Percentiles rank a stretch among this genome's conserved stretches.
Conservation (phyloP, 805 yeast genomes). For the Saccharomycopsis capsularis region DNA sequence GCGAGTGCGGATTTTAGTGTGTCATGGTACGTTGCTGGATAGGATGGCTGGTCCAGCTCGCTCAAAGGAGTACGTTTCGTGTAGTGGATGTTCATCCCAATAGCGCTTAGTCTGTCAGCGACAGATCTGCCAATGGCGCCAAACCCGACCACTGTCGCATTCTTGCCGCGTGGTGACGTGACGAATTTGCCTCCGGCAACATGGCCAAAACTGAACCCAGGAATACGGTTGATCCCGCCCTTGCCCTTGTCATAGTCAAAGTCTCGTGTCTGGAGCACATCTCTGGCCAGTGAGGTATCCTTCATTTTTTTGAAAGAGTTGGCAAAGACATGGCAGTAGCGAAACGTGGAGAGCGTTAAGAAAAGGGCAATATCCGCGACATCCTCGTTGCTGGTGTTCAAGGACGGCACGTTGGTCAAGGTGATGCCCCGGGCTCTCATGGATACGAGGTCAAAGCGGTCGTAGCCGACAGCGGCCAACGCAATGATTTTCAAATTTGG, state of each 20-base stretch:
- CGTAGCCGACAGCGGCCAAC: slow-evolving; percentile 53
- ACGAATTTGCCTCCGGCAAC: slow-evolving; percentile 33
- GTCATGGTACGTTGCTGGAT: slow-evolving; percentile 32
- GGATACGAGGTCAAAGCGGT: slow-evolving; percentile 39
- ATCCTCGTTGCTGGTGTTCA: slow-evolving; percentile 37
- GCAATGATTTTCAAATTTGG: slow-evolving; percentile 39
- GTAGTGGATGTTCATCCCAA: slow-evolving; percentile 56
- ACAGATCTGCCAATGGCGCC: slow-evolving; percentile 55
- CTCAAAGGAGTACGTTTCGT: slow-evolving; percentile 40
- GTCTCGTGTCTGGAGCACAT: slow-evolving; percentile 26
- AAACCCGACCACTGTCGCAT: slow-evolving; percentile 50
- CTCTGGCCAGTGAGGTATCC: slow-evolving; percentile 38
- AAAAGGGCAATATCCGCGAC: slow-evolving; percentile 60
- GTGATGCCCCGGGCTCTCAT: slow-evolving; percentile 35
- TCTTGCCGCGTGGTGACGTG: slow-evolving; percentile 43
- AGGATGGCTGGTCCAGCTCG: slow-evolving; percentile 26
- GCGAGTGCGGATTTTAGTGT: slow-evolving; percentile 31
- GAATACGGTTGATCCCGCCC: slow-evolving; percentile 27
- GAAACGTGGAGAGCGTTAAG: slow-evolving; percentile 47
- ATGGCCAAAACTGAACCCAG: slow-evolving; percentile 36
- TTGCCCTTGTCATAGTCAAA: slow-evolving; percentile 33
- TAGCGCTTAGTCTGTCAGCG: slow-evolving; percentile 40
- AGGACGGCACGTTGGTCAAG: slow-evolving; percentile 35
- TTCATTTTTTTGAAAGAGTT: slow-evolving; percentile 28
- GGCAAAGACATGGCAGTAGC: slow-evolving; percentile 40